Evolutionary conservation across 1,139 yeast genomes (phyloP), one percentile per base, ranked within the genome.

Genomic region (Blastobotrys buckinghamii): DNA sequence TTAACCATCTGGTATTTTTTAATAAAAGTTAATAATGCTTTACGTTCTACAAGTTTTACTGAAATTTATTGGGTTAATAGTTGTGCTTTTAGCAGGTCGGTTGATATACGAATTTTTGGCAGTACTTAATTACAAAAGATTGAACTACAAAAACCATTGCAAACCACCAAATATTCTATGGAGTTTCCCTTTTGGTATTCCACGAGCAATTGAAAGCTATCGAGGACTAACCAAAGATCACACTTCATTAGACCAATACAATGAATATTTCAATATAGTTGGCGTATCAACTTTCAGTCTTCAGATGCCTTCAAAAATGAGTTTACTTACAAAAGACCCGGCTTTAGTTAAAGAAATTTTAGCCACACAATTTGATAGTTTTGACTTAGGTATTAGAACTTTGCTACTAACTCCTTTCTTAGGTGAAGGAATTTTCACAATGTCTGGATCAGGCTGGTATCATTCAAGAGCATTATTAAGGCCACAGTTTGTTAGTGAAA

Each of bases 371-470:
- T 78, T 78, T 59, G 69, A 69, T 55, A 81, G 78, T 51, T 78
- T 75, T 61, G 70, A 71, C 15, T 69, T 79, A 41, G 83, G 83
- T 2, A 59, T 63, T 12, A 73, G 83, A 55, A 74, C 74, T 57
- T 58, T 39, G 20, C 53, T 50, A 37, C 69, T 77, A 58, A 52
- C 53, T 40, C 76, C 78, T 6, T 61, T 76, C 24, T 65, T 78
- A 44, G 83, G 83, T 8, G 76, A 76, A 50, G 83, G 84, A 2
- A 78, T 78, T 51, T 78, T 78, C 64, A 77, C 82, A 1, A 67
- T 76, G 35, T 79, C 76, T 50, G 79, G 78, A 9, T 71, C 66
- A 36, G 79, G 76, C 3, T 78, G 84, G 84, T 75, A 76, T 56
- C 79, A 77, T 59, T 73, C 81, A 20, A 66, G 84, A 45, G 74